Conservation (phyloP, 306 rosid species). For the Malus asiatica region DNA sequence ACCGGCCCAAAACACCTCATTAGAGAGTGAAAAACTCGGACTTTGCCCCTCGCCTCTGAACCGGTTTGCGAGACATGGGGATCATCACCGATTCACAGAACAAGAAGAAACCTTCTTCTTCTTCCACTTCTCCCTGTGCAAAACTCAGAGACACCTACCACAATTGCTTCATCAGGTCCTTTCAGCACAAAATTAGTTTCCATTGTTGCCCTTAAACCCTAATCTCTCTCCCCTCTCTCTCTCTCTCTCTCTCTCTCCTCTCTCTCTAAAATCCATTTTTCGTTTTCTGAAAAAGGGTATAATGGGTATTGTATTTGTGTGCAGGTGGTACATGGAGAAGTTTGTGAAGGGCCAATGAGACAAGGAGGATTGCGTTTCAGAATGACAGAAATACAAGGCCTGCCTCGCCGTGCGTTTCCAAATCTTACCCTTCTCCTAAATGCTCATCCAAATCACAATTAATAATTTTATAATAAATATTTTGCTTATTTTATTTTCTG, state of each 20-base stretch:
- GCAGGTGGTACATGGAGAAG: constrained; percentile 83
- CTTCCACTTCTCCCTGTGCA: constrained; percentile 68
- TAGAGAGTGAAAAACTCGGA: not conserved
- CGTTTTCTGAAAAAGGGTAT: not conserved
- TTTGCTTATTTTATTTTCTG: not conserved
- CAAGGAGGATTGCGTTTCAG: constrained; percentile 61
- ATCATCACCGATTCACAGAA: constrained; percentile 9
- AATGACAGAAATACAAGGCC: constrained; percentile 80
- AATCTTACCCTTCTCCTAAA: not conserved
- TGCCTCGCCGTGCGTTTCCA: constrained; percentile 55
- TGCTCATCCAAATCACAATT: not conserved
- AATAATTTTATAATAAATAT: not conserved
- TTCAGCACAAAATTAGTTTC: not conserved
- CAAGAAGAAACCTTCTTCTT: constrained; percentile 35
- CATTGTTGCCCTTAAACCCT: not conserved
- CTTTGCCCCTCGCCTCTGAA: not conserved
- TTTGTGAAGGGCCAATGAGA: constrained; percentile 68
- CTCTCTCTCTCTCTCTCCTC: too few relatives aligned
- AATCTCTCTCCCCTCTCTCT: constrained; percentile 4
- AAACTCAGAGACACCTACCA: constrained; percentile 69
- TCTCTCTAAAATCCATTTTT: not conserved
- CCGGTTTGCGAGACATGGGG: constrained; percentile 15
- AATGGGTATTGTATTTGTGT: not conserved
- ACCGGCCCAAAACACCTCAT: not conserved
- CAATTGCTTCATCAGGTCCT: constrained; percentile 80